Conservation (phyloP, 176 grass and related monocot species). For the maize (Zea mays) region Zm-B73-REFERENCE-NAM-5.0 NC_050100.1:180537501-180538000, state of each 20-base stretch:
- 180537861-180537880: no score
- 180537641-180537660: neutral
- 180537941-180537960: neutral
- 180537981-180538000: slow-evolving; percentile 32
- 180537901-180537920: no score
- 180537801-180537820: neutral
- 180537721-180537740: neutral
- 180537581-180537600: no score
- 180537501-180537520: neutral
- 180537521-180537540: neutral
- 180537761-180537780: neutral
- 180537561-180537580: neutral
- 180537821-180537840: slow-evolving; percentile 1
- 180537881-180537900: no score
- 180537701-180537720: neutral
- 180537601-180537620: neutral
- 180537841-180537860: neutral
- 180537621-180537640: neutral
- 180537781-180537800: neutral
- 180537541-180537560: neutral
- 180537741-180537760: neutral
- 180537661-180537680: neutral
- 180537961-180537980: slow-evolving; percentile 26
- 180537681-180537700: neutral
- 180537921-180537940: no score